Evolutionary conservation across 2,329 filamentous ascomycete genomes (phyloP), one percentile per base, ranked within the genome.

Genomic region (Hymenoscyphus repandus): DNA sequence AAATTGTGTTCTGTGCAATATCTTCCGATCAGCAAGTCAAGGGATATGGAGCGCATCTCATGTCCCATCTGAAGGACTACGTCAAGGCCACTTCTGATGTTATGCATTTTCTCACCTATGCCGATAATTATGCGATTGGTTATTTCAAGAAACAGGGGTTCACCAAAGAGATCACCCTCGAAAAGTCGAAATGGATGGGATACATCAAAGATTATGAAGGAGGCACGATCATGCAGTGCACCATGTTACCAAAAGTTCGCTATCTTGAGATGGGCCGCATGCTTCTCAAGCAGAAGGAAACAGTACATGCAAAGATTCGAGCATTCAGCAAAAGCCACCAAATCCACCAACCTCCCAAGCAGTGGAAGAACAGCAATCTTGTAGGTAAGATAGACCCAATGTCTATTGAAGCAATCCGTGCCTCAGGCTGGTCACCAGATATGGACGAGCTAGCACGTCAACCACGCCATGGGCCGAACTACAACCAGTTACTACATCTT

Each of bases 181-280:
- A 93, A 52, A 87, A 85, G 63, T 83, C 85, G 2, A 85, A 90
- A 3, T 99, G 93, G 93, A 97, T 97, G 93, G 93, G 93, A 2
- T 99, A 97, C 64, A 99, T 99, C 74, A 99, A 99, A 68, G 93
- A 99, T 68, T 99, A 99, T 68, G 93, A 99, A 70, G 93, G 93
- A 51, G 93, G 93, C 52, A 99, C 93, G 0, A 95, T 99, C 55
- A 99, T 99, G 93, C 93, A 99, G 72, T 99, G 93, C 66, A 90
- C 87, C 47, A 97, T 99, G 93, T 79, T 99, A 17, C 92, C 92
- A 6, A 88, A 87, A 56, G 90, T 97, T 49, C 87, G 93, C 45
- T 99, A 99, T 69, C 83, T 99, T 5, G 92, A 99, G 69, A 82
- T 85, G 64, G 88, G 90, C 2, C 86, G 91, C 56, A 95, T 99